Percentiles rank a stretch among this genome's conserved stretches.
Conservation (phyloP, 768 basidiomycete species). For the Boletus subparvulus region DNA sequence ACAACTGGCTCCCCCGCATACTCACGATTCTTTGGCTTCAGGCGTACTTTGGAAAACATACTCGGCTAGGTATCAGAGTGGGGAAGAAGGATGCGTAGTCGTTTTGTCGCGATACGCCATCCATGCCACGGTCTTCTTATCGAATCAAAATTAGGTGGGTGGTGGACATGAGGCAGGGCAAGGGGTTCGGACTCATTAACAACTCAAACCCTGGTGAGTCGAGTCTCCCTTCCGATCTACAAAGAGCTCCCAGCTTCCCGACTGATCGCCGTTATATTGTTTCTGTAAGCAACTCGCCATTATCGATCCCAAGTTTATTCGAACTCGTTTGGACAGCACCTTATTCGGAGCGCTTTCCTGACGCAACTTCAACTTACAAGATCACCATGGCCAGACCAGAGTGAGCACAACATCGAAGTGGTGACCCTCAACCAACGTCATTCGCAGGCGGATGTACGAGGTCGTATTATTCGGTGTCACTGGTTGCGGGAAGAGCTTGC, state of each 20-base stretch:
- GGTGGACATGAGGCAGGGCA: slow-evolving; percentile 18
- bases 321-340: background rate
- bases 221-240: background rate
- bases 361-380: too few relatives aligned
- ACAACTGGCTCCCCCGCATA: too few relatives aligned
- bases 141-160: too few relatives aligned
- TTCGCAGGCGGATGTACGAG: slow-evolving; percentile 21
- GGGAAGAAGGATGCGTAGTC: too few relatives aligned
- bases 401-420: slow-evolving; percentile 13
- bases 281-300: slow-evolving; percentile 11
- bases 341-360: background rate
- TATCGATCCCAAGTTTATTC: background rate
- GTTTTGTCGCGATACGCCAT: too few relatives aligned
- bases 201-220: background rate
- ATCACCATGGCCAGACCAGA: slow-evolving; percentile 8
- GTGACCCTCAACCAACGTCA: slow-evolving; percentile 1
- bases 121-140: too few relatives aligned
- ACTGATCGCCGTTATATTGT: background rate
- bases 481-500: slow-evolving; percentile 33
- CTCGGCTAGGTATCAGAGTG: too few relatives aligned
- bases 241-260: background rate
- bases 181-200: background rate
- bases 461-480: slow-evolving; percentile 29
- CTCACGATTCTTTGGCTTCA: too few relatives aligned
- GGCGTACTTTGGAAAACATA: too few relatives aligned